Evolutionary conservation across 352 stramenopile species (phyloP).

Genomic region (Phytophthora aleatoria): DNA sequence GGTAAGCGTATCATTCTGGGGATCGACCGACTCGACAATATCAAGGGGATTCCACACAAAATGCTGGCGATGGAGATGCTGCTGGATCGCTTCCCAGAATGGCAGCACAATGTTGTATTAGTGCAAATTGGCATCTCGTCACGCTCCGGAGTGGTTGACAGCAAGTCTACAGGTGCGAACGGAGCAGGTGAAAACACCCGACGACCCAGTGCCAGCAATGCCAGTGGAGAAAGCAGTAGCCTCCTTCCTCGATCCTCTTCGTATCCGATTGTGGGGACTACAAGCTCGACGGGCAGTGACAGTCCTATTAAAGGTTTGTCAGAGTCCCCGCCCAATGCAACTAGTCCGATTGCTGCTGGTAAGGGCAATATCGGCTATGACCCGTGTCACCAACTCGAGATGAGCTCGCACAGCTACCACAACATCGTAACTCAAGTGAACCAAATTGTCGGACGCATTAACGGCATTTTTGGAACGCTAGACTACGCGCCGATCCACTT

Average conservation of each 20-base stretch:
- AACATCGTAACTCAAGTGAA: slow-evolving; percentile 83
- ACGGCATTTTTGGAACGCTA: slow-evolving; percentile 85
- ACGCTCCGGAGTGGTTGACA: slow-evolving; percentile 53
- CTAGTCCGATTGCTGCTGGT: slow-evolving; percentile 26
- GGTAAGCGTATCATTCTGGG: slow-evolving; percentile 84
- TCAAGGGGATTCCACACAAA: slow-evolving; percentile 91
- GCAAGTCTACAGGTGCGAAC: slow-evolving; percentile 17
- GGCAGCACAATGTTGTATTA: slow-evolving; percentile 94
- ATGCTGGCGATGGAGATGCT: slow-evolving; percentile 88
- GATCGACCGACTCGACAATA: slow-evolving; percentile 88
- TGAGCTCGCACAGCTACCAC: slow-evolving; percentile 76
- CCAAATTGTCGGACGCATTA: slow-evolving; percentile 90
- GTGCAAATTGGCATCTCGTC: slow-evolving; percentile 97
- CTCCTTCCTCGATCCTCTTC: slow-evolving; percentile 31
- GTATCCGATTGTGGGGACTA: slow-evolving; percentile 24
- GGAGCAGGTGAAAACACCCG: slow-evolving; percentile 15
- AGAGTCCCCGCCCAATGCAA: slow-evolving; percentile 26
- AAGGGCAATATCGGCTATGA: slow-evolving; percentile 43
- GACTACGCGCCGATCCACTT: slow-evolving; percentile 93
- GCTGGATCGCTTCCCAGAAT: slow-evolving; percentile 88
- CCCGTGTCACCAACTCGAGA: slow-evolving; percentile 68
- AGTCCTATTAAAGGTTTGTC: slow-evolving; percentile 34
- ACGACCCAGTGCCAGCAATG: slow-evolving; percentile 20
- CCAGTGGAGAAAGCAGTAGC: slow-evolving; percentile 7
- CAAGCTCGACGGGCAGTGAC: slow-evolving; percentile 30